A percentile compares a stretch with the other conserved stretches of the same genome.
These are phyloP conservation scores for Tricholoma furcatifolium DNA, from an alignment of 768 basidiomycete genomes.

Conservation along the genomic window DNA sequence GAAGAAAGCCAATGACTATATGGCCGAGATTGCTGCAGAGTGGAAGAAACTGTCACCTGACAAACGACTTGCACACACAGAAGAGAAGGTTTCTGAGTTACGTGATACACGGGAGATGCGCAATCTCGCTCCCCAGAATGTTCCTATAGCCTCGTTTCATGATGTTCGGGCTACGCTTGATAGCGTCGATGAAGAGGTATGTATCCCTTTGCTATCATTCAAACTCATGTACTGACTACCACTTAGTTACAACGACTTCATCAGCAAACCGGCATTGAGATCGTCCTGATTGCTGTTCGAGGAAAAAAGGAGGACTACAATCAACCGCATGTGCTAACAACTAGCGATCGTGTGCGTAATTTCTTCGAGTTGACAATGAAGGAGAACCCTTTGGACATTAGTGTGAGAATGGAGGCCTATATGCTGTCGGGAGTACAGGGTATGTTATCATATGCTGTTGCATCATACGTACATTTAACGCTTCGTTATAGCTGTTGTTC, in stretches of 20 bases:
- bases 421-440: conserved; percentile 1
- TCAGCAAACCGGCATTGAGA: not conserved
- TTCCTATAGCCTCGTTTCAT: not conserved
- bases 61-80: not conserved
- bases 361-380: too few relatives aligned
- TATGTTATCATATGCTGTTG: not conserved
- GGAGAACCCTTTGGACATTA: too few relatives aligned
- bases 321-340: not conserved
- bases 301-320: not conserved
- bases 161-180: not conserved
- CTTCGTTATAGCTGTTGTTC: not conserved
- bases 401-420: not conserved
- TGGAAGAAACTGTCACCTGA: not conserved
- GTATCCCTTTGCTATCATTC: not conserved
- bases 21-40: not conserved
- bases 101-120: not conserved
- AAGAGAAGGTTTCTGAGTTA: not conserved
- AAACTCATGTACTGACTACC: not conserved
- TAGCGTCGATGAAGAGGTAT: not conserved
- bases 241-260: not conserved
- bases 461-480: not conserved
- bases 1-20: conserved; percentile 1
- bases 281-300: not conserved
- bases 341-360: not conserved
- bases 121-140: not conserved